Base-by-base conservation (phyloP, 768 basidiomycete species). In the Mycena alexandri region DNA sequence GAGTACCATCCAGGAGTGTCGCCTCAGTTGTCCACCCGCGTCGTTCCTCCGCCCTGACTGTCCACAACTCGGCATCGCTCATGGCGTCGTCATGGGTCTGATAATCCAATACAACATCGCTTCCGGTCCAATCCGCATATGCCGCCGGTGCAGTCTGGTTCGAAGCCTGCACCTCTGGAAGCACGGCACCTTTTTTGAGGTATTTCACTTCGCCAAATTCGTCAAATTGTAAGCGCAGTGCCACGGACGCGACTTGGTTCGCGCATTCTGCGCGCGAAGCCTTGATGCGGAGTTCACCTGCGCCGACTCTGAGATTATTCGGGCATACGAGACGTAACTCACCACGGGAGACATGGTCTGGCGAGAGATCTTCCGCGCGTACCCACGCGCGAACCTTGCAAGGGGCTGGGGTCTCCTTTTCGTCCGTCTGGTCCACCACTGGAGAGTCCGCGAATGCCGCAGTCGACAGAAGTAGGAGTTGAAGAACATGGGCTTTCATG, bases 201-300 rank as follows among this genome's bases (percentile, higher is more conserved):
- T 51, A 25, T 33, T 65, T 65, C 10, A 70, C 47, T 36, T 70
- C 63, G 34, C 63, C 41, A 44, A 70, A 65, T 44, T 70, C 63
- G 38, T 61, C 59, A 44, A 70, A 54, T n/a, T 64, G 56, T 5
- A 69, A 58, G 46, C 67, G 67, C 24, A 69, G 58, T 2, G 67
- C 21, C 29, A 69, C 68, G 8, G 68, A 65, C 11, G 41, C 59
- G 11, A 69, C 47, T 22, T 60, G 44, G 53, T 48, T 25, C 12
- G 52, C 58, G 48, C 68, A 69, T 19, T 64, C 24, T 4, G 33
- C 22, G 19, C 41, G 36, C 12, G 29, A 13, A 29, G 62, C 63
- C 43, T 65, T 69, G 63, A 69, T 57, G 25, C 68, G 68, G 38
- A 69, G 62, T 21, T 69, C 68, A 16, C 68, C 68, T 69, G 19